Conservation (phyloP, 495 filamentous ascomycete genomes). For the Extremus antarcticus region DNA sequence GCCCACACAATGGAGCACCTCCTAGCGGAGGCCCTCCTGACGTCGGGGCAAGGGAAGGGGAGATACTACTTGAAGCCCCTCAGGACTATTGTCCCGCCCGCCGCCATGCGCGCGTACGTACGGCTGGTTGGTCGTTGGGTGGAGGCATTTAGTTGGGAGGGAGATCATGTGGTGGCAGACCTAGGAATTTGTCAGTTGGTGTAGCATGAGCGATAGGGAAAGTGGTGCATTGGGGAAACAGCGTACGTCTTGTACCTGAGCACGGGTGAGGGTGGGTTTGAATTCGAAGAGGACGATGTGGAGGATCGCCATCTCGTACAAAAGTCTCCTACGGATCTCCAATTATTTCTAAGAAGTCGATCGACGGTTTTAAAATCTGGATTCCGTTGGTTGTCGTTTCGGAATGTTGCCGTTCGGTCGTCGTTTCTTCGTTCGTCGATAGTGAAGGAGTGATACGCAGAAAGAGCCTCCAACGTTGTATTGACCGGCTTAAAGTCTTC, state of each 20-base stretch:
- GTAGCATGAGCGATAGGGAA: background rate
- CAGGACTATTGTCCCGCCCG: conserved; percentile 52
- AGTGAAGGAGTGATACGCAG: too few species aligned
- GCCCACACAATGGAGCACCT: too few species aligned
- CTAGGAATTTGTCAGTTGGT: conserved; percentile 21
- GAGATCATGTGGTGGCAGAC: conserved; percentile 32
- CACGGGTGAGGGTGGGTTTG: conserved; percentile 35
- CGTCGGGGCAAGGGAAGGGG: too few species aligned
- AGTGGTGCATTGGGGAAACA: background rate
- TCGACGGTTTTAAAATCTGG: too few species aligned
- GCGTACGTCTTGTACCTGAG: conserved; percentile 42
- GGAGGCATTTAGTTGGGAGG: conserved; percentile 34
- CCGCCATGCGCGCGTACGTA: conserved; percentile 52
- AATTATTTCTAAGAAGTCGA: too few species aligned
- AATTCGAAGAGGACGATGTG: conserved; percentile 55
- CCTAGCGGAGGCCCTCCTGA: too few species aligned
- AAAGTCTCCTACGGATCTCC: too few species aligned
- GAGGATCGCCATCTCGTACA: conserved; percentile 43
- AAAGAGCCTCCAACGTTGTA: too few species aligned
- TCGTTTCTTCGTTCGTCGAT: too few species aligned
- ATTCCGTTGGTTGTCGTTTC: background rate
- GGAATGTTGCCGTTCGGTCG: too few species aligned
- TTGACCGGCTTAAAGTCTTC: too few species aligned
- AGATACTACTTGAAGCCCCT: conserved; percentile 48
- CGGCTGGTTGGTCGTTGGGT: conserved; percentile 37